Conservation (phyloP, 2,329 filamentous ascomycete species). For the Periconia macrospinosa region DNA sequence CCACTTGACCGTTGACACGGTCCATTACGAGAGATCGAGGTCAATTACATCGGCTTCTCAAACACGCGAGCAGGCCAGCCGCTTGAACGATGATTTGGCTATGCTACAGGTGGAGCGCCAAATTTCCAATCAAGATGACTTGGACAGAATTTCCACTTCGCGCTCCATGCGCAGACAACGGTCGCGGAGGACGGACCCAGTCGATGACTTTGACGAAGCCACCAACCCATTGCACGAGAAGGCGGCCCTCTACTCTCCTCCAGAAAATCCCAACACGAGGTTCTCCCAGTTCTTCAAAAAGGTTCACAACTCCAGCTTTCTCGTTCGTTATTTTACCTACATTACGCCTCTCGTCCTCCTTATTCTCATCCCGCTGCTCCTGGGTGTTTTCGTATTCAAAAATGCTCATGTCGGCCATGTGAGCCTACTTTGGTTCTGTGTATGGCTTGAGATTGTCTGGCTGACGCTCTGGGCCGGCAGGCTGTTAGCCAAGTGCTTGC, state of each 20-base stretch:
- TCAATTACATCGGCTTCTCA: slow-evolving; percentile 55
- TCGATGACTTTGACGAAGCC: slow-evolving; percentile 68
- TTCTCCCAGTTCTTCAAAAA: slow-evolving; percentile 67
- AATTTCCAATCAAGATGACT: slow-evolving; percentile 50
- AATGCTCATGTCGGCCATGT: slow-evolving; percentile 72
- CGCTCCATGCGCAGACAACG: slow-evolving; percentile 55
- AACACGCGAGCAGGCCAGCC: slow-evolving; percentile 60
- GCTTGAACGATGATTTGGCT: slow-evolving; percentile 67
- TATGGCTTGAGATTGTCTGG: slow-evolving; percentile 95
- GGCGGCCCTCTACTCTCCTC: slow-evolving; percentile 65
- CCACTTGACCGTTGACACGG: slow-evolving; percentile 54
- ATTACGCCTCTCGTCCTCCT: slow-evolving; percentile 66
- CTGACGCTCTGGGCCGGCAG: slow-evolving; percentile 80
- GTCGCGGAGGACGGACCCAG: slow-evolving; percentile 57
- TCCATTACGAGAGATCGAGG: slow-evolving; percentile 20
- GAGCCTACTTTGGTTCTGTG: slow-evolving; percentile 83
- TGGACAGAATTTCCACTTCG: slow-evolving; percentile 38
- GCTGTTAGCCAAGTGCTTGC: slow-evolving; percentile 66
- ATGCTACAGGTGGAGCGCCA: slow-evolving; percentile 67
- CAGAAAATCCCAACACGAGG: slow-evolving; percentile 62
- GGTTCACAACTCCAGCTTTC: slow-evolving; percentile 65
- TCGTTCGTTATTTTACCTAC: slow-evolving; percentile 72
- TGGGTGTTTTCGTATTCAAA: slow-evolving; percentile 64
- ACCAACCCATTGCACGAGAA: slow-evolving; percentile 72
- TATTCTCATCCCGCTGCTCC: slow-evolving; percentile 67